A percentile compares a stretch with the other conserved stretches of the same genome.
phyloP scores from a whole-genome alignment of 2,329 filamentous ascomycete species.

The Ophiostoma triangulosporum region DNA sequence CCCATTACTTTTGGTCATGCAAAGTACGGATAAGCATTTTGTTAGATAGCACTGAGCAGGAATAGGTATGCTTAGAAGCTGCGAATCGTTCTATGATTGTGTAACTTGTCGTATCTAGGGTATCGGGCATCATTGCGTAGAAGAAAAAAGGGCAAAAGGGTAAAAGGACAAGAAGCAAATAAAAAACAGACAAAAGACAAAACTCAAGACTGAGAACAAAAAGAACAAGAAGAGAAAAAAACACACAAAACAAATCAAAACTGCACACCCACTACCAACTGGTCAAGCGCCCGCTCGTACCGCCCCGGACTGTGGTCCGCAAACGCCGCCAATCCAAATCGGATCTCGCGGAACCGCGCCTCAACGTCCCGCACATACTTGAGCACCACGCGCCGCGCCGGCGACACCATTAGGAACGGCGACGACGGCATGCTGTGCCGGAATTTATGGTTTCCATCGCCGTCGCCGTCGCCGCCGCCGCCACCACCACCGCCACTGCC shows the following conservation, averaged over 20 bases:
- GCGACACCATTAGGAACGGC: conserved; percentile 23
- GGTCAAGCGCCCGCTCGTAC: conserved; percentile 57
- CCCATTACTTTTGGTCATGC: background rate
- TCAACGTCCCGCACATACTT: conserved; percentile 62
- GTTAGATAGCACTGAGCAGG: too few species aligned
- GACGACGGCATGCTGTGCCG: background rate
- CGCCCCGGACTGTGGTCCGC: conserved; percentile 61
- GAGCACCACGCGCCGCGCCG: conserved; percentile 54
- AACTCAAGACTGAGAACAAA: background rate
- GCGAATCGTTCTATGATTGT: background rate
- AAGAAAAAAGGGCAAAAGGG: background rate
- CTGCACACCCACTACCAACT: conserved; percentile 26
- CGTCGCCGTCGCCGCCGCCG: too few species aligned
- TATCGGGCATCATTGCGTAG: background rate
- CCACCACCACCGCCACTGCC: too few species aligned
- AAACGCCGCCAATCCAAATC: conserved; percentile 61
- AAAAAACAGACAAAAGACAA: background rate
- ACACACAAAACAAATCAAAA: background rate
- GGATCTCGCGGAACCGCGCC: conserved; percentile 52
- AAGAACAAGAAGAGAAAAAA: background rate
- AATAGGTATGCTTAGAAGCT: too few species aligned
- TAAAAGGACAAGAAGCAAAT: background rate
- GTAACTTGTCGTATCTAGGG: background rate
- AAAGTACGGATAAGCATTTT: too few species aligned
- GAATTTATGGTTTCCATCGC: too few species aligned